Conservation (phyloP, 345 rosid genomes). For the Eucalyptus rudis region DNA sequence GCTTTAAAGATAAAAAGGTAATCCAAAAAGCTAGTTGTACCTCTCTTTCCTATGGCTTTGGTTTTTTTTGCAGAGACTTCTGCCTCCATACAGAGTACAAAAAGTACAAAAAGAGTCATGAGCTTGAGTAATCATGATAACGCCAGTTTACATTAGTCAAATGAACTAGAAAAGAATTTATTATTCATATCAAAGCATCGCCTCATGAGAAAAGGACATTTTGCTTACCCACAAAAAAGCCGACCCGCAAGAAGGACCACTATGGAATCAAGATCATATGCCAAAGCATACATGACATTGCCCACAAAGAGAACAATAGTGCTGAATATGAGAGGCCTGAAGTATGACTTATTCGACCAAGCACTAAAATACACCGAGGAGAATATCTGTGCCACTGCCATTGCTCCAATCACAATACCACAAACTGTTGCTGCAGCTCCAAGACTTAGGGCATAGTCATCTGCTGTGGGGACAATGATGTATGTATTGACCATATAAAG, state of each 20-base stretch:
- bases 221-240: constrained; percentile 89
- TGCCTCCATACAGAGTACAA: not conserved
- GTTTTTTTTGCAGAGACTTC: not conserved
- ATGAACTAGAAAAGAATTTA: not conserved
- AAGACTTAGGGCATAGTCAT: constrained; percentile 87
- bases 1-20: not conserved
- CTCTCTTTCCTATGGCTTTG: not conserved
- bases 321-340: constrained; percentile 90
- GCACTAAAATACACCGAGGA: constrained; percentile 97
- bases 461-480: constrained; percentile 89
- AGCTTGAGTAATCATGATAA: not conserved
- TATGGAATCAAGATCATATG: constrained; percentile 75
- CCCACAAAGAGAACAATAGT: constrained; percentile 77
- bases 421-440: constrained; percentile 99
- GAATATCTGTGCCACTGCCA: constrained; percentile 99
- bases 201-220: not conserved
- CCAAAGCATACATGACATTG: constrained; percentile 81
- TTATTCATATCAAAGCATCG: not conserved
- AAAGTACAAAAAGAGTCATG: not conserved
- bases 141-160: not conserved
- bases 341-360: constrained; percentile 96
- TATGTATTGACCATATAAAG: constrained; percentile 97
- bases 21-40: not conserved
- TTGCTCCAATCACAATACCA: constrained; percentile 93
- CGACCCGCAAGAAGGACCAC: constrained; percentile 73